phyloP scores from a whole-genome alignment of 2,329 filamentous ascomycete genomes.

The Leptosphaerulina australis region DNA sequence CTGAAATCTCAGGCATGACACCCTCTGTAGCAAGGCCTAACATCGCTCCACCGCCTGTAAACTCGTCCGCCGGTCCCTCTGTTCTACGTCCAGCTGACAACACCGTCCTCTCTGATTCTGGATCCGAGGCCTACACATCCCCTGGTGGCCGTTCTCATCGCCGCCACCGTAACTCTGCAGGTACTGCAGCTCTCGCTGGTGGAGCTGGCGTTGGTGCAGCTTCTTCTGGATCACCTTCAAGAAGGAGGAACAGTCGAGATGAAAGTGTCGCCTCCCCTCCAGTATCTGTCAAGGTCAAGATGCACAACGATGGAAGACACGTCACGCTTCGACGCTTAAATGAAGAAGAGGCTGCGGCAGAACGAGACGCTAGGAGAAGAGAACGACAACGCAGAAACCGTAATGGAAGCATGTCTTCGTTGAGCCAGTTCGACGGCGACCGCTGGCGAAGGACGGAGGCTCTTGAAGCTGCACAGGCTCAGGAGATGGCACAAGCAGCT shows the following conservation, averaged over 20 bases:
- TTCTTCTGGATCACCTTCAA: constrained; percentile 39
- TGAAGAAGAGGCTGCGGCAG: constrained; percentile 66
- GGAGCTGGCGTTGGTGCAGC: constrained; percentile 35
- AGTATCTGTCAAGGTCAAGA: constrained; percentile 68
- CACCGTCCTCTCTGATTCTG: constrained; percentile 51
- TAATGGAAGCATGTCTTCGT: constrained; percentile 49
- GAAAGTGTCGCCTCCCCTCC: constrained; percentile 62
- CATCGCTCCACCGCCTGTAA: constrained; percentile 35
- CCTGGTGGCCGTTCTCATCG: constrained; percentile 45
- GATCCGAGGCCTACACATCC: constrained; percentile 48
- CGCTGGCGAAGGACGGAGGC: constrained; percentile 50
- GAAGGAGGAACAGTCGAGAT: constrained; percentile 44
- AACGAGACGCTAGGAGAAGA: constrained; percentile 60
- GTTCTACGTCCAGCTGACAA: constrained; percentile 45
- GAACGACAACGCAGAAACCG: constrained; percentile 52
- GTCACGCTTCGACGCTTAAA: constrained; percentile 67
- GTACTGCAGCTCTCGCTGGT: constrained; percentile 32
- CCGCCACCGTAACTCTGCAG: constrained; percentile 37
- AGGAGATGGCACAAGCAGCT: constrained; percentile 34
- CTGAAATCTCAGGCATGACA: constrained; percentile 52
- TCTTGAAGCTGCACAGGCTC: constrained; percentile 44
- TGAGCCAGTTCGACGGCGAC: constrained; percentile 45
- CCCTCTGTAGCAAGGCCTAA: constrained; percentile 51
- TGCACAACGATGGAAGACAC: constrained; percentile 67
- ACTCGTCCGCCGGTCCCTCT: constrained; percentile 39